These are phyloP conservation scores for Bipolaris victoriae DNA, from an alignment of 2,329 filamentous ascomycete species.

Conservation along the genomic window DNA sequence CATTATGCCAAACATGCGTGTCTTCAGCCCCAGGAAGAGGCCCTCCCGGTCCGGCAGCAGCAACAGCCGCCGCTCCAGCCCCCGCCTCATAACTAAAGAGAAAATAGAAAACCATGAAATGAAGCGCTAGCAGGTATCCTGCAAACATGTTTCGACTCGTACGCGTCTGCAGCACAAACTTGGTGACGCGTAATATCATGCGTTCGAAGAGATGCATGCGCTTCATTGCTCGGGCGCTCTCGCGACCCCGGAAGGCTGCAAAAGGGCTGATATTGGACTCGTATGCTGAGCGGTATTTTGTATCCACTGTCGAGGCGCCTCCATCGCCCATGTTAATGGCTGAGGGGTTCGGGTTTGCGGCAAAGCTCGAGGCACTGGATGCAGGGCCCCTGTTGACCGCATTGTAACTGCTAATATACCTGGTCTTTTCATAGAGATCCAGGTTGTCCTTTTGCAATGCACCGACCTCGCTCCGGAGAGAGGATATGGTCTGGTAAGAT, in stretches of 20 bases:
- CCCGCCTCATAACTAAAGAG: constrained; percentile 78
- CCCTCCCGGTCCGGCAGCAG: constrained; percentile 35
- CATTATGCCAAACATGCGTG: constrained; percentile 45
- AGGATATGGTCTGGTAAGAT: constrained; percentile 78
- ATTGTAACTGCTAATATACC: constrained; percentile 94
- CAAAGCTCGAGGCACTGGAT: constrained; percentile 66
- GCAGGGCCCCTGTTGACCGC: constrained; percentile 70
- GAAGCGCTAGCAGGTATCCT: constrained; percentile 85
- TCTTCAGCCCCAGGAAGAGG: constrained; percentile 23
- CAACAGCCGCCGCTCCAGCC: constrained; percentile 37
- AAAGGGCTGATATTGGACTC: constrained; percentile 96
- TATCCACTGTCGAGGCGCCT: constrained; percentile 54
- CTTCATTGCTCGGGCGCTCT: constrained; percentile 87
- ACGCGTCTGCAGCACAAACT: constrained; percentile 87
- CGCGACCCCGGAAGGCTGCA: constrained; percentile 91
- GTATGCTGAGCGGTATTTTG: constrained; percentile 87
- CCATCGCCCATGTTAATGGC: constrained; percentile 63
- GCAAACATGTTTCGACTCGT: constrained; percentile 94
- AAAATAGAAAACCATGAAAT: constrained; percentile 84
- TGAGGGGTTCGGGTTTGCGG: constrained; percentile 75
- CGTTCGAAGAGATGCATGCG: constrained; percentile 92
- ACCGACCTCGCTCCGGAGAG: constrained; percentile 86
- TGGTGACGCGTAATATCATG: constrained; percentile 86
- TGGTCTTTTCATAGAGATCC: constrained; percentile 94
- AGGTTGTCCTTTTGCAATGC: constrained; percentile 96